phyloP scores from a whole-genome alignment of 805 yeast genomes.

The Suhomyces kilbournensis region DNA sequence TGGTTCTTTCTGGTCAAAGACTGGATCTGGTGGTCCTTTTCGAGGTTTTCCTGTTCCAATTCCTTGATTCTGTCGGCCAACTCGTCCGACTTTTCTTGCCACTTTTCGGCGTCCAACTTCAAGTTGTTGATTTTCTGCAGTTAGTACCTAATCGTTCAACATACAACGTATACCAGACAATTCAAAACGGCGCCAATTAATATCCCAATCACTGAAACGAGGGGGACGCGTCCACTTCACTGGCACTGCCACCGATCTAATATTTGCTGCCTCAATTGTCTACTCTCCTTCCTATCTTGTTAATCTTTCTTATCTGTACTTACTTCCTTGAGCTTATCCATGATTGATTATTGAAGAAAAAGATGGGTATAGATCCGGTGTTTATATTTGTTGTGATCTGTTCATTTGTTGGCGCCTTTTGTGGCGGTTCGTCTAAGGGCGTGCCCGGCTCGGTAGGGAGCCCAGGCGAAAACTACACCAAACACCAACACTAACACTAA shows the following conservation, averaged over 20 bases:
- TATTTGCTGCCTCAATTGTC: too few relatives aligned
- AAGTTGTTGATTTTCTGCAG: conserved; percentile 77
- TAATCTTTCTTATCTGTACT: conserved; percentile 22
- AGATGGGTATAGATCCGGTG: conserved; percentile 1
- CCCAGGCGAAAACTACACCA: too few relatives aligned
- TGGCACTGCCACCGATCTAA: background rate
- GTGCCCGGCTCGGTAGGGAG: background rate
- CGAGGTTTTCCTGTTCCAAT: conserved; percentile 87
- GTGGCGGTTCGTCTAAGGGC: conserved; percentile 4
- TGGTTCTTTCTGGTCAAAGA: conserved; percentile 90
- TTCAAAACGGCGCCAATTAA: too few relatives aligned
- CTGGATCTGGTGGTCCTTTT: conserved; percentile 93
- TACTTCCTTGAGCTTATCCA: conserved; percentile 64
- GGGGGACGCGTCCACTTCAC: background rate
- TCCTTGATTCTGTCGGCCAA: conserved; percentile 75
- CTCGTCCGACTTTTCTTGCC: conserved; percentile 97
- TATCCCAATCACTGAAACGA: background rate
- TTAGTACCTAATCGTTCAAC: too few relatives aligned
- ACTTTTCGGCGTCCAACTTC: conserved; percentile 91
- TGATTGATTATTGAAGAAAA: conserved; percentile 14
- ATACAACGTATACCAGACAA: too few relatives aligned
- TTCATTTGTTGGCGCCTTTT: conserved; percentile 4
- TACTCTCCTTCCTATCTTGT: too few relatives aligned
- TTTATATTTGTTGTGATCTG: conserved; percentile 13
- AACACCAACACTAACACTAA: too few relatives aligned